Evolutionary conservation across 352 stramenopile species (phyloP), one percentile per base, ranked within the genome.

Genomic region (Phytopythium cucurbitacearum): DNA sequence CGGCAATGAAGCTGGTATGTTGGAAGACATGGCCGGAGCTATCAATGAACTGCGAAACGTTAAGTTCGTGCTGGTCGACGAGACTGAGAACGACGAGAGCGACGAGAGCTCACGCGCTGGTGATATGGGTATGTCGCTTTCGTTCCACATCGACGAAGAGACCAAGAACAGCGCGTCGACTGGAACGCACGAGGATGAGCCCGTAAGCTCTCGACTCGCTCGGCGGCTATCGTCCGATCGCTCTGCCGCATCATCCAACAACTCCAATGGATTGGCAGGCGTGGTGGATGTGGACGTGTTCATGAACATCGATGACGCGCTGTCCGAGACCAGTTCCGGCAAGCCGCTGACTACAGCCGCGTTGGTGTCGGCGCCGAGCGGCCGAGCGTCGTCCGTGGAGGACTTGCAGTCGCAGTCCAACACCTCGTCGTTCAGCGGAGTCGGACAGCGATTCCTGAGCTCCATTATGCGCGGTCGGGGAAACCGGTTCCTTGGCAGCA

Each of bases 1-100:
- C 42, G 85, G 85, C n/a, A 95, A 93, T 35, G 85, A 95, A 56
- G 80, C 79, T 3, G 85, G 83, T 7, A 95, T 95, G 85, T 65
- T 95, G 4, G 85, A 95, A 60, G 85, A 95, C 46, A 94, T 94
- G 83, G 80, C 83, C 15, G 81, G 80, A 7, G 83, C 80, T 12
- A 47, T 94, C 3, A 87, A 95, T 15, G 86, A 91, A 71, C 65
- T 97, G 16, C 70, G 69, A 37, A 84, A 89, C 39, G 76, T 94
- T 6, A 78, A 73, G 0, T 92, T 94, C 32, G 76, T 92, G 9
- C 64, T 94, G 3, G 80, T 94, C 6, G 79, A 91, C 5, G 83
- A 93, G 44, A 71, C 81, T n/a, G 69, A 89, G 15, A 65, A 85
- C 11, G 59, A 64, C 15, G 69, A 77, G 13, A 65, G 65, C 12